Percentiles rank a stretch among this genome's conserved stretches.
Evolutionary conservation across 2,329 filamentous ascomycete genomes (phyloP).

Genomic region (Colletotrichum tanaceti): DNA sequence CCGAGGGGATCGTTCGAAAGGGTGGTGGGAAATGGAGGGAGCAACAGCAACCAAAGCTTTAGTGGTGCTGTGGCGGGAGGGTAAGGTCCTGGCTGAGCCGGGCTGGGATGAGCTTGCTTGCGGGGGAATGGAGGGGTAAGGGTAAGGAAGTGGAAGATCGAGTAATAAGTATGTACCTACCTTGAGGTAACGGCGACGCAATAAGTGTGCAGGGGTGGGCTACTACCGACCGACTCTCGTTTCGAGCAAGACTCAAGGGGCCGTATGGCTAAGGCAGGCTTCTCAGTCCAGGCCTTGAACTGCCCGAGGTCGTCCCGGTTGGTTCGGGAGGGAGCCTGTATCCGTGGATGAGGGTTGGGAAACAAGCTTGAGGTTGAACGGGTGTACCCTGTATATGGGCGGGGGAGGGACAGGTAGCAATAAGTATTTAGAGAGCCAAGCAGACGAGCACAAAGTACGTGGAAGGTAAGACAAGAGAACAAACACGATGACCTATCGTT

Average conservation of each 20-base stretch:
- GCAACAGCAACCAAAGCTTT: constrained; percentile 26
- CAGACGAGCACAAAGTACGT: background rate
- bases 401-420: background rate
- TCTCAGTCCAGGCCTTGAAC: background rate
- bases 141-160: constrained; percentile 15
- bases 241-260: background rate
- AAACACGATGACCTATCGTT: background rate
- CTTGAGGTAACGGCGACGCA: constrained; percentile 21
- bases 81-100: constrained; percentile 34
- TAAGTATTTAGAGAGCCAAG: background rate
- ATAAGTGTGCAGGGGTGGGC: constrained; percentile 22
- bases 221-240: background rate
- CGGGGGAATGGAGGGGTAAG: constrained; percentile 41
- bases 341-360: background rate
- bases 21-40: constrained; percentile 21
- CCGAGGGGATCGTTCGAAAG: constrained; percentile 11
- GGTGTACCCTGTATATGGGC: too few species aligned
- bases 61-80: constrained; percentile 27
- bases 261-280: background rate
- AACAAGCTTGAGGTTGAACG: background rate
- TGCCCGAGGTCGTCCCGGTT: background rate
- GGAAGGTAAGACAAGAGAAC: constrained; percentile 6
- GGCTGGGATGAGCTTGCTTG: constrained; percentile 40
- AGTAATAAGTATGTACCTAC: constrained; percentile 2
- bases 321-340: background rate